Evolutionary conservation across 139 green algal species (phyloP), one percentile per base, ranked within the genome.

Genomic region (Closterium sp.): DNA sequence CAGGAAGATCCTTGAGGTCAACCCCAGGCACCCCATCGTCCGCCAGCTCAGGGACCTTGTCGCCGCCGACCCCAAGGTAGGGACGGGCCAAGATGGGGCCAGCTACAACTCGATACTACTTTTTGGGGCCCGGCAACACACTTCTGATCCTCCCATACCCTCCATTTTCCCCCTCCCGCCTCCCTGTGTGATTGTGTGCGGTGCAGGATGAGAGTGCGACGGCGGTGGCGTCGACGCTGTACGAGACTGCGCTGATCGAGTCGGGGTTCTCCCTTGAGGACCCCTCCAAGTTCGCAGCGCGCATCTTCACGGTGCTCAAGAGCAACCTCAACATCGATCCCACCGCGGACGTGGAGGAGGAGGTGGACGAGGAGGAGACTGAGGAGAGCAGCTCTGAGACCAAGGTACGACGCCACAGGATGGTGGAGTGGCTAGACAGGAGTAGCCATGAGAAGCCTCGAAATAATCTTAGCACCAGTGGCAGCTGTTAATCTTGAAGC

Each of bases 21-120:
- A 99, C 95, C 97, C 98, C 5, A 88, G 94, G 33, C 98, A 99
- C 95, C 97, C 98, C 0, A 95, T 99, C 34, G 96, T 99, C 87
- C 90, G 92, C 31, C 94, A 96, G 86, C 94, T 99, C 10, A 97
- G 96, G 93, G 95, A 96, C 34, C 94, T 96, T 90, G 95, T 97
- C 35, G 92, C 88, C 28, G 85, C 88, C 33, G 92, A 96, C 90
- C n/a, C 86, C 43, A 90, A 95, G 81, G 92, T 92, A 31, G 64
- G 32, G 84, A 34, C 10, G 4, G 33, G 84, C 9, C 21, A 12
- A 66, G n/a, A n/a, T n/a, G n/a, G n/a, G n/a, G 21, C 21, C 38
- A 66, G 38, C 8, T 76, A 19, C 55, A 28, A 76, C 16, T 76
- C 25, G 55, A 28, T n/a, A n/a, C n/a, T n/a, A 83, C 64, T 83